Evolutionary conservation across 306 rosid species (phyloP), one percentile per base, ranked within the genome.

Genomic region (Sphenostylis stenocarpa): DNA sequence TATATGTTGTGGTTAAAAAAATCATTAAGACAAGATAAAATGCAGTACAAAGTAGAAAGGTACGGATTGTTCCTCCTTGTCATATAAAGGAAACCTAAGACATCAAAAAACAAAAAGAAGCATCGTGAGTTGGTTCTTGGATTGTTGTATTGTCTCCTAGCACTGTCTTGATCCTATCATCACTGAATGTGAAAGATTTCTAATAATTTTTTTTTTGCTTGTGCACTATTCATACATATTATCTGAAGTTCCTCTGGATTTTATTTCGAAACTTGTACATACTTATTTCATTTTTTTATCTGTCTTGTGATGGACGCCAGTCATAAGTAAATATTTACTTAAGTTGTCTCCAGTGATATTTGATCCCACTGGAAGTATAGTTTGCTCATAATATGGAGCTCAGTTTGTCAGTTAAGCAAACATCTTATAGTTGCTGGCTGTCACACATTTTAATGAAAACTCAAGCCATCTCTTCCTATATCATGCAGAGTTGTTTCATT

Each of bases 241-340:
- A 58, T 34, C 63, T 56, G 48, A 79, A 34, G 68, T 17, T 39
- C 60, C 58, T 49, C 41, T 14, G 70, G 48, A 48, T 48, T 64
- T 31, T 53, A 31, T 70, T 63, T 60, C 21, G 28, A 38, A 33
- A 19, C 60, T 69, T 62, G 21, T 68, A 21, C 34, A 24, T 43
- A 47, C 56, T 76, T n/a, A n/a, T n/a, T 75, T 75, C 51, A 66
- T 33, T 65, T 72, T 56, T 33, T 68, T 29, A 45, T 58, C 62
- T 65, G 67, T 41, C 80, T 67, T 64, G 33, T 48, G 67, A 67
- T 76, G 68, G 75, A 70, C 39, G 15, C 51, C 38, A 38, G 36
- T 72, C 45, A 9, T 62, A 49, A 26, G 64, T 45, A 36, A 38
- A 39, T 67, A 78, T 58, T 60, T 34, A 70, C 51, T n/a, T 41